phyloP scores from a whole-genome alignment of 768 basidiomycete species.

The Tephrocybe sp. region DNA sequence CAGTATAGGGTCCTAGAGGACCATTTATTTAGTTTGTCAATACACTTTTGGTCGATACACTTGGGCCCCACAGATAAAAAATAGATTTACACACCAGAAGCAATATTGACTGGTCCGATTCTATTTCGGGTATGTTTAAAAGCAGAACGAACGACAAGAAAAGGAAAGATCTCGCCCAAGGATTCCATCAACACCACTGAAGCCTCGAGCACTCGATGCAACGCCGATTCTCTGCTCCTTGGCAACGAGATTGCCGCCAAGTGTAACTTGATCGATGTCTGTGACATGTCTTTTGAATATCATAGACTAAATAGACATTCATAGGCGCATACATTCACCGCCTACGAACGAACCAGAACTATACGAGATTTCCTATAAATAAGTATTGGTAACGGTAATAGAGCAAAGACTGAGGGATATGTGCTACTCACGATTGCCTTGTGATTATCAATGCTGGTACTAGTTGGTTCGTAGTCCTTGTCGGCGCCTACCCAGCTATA shows the following conservation, averaged over 20 bases:
- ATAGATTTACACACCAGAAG: slow-evolving; percentile 2
- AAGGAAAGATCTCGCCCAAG: slow-evolving; percentile 34
- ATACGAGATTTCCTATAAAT: slow-evolving; percentile 46
- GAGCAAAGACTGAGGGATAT: neutral
- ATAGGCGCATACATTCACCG: slow-evolving; percentile 42
- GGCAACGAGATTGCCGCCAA: slow-evolving; percentile 41
- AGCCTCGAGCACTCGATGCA: slow-evolving; percentile 41
- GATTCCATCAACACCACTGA: slow-evolving; percentile 51
- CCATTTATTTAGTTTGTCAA: too few relatives aligned
- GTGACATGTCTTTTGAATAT: neutral
- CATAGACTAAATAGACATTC: neutral
- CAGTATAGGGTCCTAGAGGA: too few relatives aligned
- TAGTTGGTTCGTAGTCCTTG: slow-evolving; percentile 43
- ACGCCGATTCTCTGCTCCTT: slow-evolving; percentile 49
- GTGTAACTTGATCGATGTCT: slow-evolving; percentile 50
- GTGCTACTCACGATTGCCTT: slow-evolving; percentile 31
- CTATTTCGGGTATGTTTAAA: slow-evolving; percentile 20
- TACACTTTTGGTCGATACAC: too few relatives aligned
- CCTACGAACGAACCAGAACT: slow-evolving; percentile 56
- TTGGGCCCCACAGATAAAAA: too few relatives aligned
- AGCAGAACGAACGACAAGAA: neutral
- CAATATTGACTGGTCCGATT: slow-evolving; percentile 52
- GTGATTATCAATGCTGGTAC: slow-evolving; percentile 37
- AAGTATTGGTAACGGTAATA: neutral
- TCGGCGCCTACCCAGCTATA: slow-evolving; percentile 52